A percentile compares a stretch with the other conserved stretches of the same genome.
These are phyloP conservation scores for Aspergillus ochraceus DNA, from an alignment of 2,329 filamentous ascomycete genomes.

Conservation along the genomic window DNA sequence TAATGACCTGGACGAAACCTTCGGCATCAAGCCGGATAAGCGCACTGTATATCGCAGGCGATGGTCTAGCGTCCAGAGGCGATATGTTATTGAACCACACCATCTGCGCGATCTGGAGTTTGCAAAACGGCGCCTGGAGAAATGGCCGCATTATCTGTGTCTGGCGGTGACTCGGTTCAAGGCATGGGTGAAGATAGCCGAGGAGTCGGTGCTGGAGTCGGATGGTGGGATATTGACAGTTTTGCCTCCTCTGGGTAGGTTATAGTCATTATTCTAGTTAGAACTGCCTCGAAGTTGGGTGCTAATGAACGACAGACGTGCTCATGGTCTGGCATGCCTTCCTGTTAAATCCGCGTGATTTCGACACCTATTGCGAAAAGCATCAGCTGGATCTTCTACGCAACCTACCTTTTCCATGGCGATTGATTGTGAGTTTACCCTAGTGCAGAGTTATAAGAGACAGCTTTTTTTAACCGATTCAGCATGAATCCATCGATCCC, in stretches of 20 bases:
- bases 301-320: constrained; percentile 53
- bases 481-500: constrained; percentile 16
- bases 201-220: neutral
- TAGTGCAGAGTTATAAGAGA: neutral
- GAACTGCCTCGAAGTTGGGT: neutral
- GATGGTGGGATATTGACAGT: neutral
- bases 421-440: constrained; percentile 39
- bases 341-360: constrained; percentile 70
- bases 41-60: constrained; percentile 1
- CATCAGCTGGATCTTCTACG: constrained; percentile 56
- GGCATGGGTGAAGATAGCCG: constrained; percentile 8
- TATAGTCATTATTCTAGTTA: neutral
- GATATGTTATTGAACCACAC: neutral
- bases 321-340: constrained; percentile 79
- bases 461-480: too few species aligned
- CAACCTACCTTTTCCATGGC: constrained; percentile 65
- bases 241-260: constrained; percentile 59
- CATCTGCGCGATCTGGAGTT: neutral
- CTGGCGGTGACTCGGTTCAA: constrained; percentile 13
- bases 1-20: constrained; percentile 5
- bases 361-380: constrained; percentile 68
- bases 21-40: constrained; percentile 1
- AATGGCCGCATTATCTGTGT: constrained; percentile 14
- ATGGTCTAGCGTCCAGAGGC: neutral
- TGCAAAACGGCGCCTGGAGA: neutral